These are phyloP conservation scores for Stylonectria norvegica DNA, from an alignment of 2,329 filamentous ascomycete genomes.

Conservation along the genomic window DNA sequence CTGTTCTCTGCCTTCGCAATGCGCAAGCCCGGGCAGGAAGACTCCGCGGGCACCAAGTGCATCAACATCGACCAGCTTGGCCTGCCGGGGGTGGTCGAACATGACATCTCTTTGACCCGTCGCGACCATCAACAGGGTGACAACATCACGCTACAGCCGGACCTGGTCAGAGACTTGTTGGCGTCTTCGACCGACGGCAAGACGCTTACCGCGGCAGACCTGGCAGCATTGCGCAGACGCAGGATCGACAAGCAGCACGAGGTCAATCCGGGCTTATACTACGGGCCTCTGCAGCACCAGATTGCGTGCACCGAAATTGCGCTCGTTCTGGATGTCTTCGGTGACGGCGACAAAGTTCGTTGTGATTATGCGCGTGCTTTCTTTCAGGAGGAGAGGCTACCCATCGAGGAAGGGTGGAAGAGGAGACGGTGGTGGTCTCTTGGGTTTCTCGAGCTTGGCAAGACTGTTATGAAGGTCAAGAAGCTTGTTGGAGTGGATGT, in stretches of 20 bases:
- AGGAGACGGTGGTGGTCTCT: constrained; percentile 5
- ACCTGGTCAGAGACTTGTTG: constrained; percentile 18
- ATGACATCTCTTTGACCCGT: constrained; percentile 23
- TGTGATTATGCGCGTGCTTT: constrained; percentile 17
- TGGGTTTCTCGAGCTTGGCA: constrained; percentile 3
- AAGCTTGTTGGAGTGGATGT: neutral
- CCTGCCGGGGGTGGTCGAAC: constrained; percentile 18
- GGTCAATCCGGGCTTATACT: constrained; percentile 15
- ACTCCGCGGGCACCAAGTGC: constrained; percentile 14
- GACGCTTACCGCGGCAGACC: constrained; percentile 16
- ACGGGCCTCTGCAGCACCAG: constrained; percentile 14
- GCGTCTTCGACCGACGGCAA: constrained; percentile 20
- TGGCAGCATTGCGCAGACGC: constrained; percentile 18
- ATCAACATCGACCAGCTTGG: constrained; percentile 21
- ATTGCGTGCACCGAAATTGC: constrained; percentile 21
- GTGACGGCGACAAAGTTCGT: constrained; percentile 11
- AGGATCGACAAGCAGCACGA: constrained; percentile 16
- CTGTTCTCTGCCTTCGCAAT: constrained; percentile 17
- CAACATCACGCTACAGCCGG: constrained; percentile 13
- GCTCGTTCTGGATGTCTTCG: constrained; percentile 19
- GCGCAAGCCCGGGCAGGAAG: constrained; percentile 19
- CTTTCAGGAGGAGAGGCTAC: constrained; percentile 17
- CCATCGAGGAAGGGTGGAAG: constrained; percentile 18
- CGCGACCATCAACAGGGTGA: constrained; percentile 21
- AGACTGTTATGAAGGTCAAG: neutral